Percentiles rank a stretch among this genome's conserved stretches.
Evolutionary conservation across 768 basidiomycete species (phyloP).

Genomic region (Trametes meyenii): DNA sequence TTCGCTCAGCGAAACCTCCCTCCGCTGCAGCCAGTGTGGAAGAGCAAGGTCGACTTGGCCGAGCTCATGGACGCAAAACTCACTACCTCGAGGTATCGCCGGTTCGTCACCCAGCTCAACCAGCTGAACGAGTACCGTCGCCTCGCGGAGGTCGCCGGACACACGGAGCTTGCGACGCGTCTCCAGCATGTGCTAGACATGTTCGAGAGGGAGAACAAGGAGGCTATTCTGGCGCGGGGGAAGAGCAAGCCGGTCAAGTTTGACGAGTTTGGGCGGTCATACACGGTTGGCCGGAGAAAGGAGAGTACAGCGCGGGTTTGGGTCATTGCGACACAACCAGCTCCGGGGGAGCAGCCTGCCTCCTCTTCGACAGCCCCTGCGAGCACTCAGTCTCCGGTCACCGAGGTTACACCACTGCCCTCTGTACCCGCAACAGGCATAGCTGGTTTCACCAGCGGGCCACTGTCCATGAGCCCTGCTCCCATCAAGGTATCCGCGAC

Average conservation of each 20-base stretch:
- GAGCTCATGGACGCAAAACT: slow-evolving; percentile 59
- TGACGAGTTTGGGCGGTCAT: slow-evolving; percentile 83
- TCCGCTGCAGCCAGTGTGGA: slow-evolving; percentile 68
- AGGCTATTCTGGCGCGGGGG: slow-evolving; percentile 49
- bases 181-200: slow-evolving; percentile 56
- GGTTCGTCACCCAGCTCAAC: slow-evolving; percentile 60
- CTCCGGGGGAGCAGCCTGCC: slow-evolving; percentile 11
- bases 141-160: slow-evolving; percentile 62
- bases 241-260: slow-evolving; percentile 60
- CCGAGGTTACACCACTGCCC: not conserved
- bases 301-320: slow-evolving; percentile 90
- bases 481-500: slow-evolving; percentile 49
- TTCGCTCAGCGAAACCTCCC: slow-evolving; percentile 65
- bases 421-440: slow-evolving; percentile 4
- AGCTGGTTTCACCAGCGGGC: slow-evolving; percentile 21
- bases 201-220: slow-evolving; percentile 65
- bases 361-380: slow-evolving; percentile 8
- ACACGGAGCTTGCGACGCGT: slow-evolving; percentile 53
- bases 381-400: slow-evolving; percentile 3
- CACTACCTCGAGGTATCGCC: slow-evolving; percentile 71
- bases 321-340: slow-evolving; percentile 70
- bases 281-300: slow-evolving; percentile 85
- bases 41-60: slow-evolving; percentile 60
- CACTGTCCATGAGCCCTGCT: slow-evolving; percentile 20
- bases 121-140: slow-evolving; percentile 65